Conservation (phyloP, 768 basidiomycete genomes). For the Russula emetica region DNA sequence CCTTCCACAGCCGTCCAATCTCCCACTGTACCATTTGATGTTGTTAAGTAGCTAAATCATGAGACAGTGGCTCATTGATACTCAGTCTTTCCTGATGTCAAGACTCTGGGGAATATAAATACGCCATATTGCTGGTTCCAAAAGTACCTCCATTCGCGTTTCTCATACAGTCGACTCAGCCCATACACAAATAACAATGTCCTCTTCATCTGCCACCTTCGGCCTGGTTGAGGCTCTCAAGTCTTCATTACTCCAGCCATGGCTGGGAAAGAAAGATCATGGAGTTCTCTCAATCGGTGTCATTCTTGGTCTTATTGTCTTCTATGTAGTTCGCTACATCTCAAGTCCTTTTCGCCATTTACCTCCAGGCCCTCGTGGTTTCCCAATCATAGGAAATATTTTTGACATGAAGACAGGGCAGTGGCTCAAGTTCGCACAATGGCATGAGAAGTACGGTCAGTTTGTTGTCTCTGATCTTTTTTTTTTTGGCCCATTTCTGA, state of each 20-base stretch:
- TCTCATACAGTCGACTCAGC: no score
- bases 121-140: background rate
- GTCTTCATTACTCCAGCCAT: background rate
- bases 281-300: background rate
- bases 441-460: background rate
- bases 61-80: no score
- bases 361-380: slow-evolving; percentile 7
- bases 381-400: background rate
- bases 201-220: background rate
- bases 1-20: no score
- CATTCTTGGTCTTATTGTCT: background rate
- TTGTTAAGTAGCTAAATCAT: no score
- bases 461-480: background rate
- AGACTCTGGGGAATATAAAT: background rate
- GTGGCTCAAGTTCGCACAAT: slow-evolving; percentile 1
- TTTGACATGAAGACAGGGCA: background rate
- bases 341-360: background rate
- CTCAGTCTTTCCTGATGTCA: no score
- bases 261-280: background rate
- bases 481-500: background rate
- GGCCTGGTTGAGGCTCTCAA: background rate
- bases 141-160: no score
- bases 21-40: no score
- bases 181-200: background rate
- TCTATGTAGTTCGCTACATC: background rate